Percentiles rank a stretch among this genome's conserved stretches.
phyloP scores from a whole-genome alignment of 371 early-diverging fungal genomes.

The Mortierella sp. region DNA sequence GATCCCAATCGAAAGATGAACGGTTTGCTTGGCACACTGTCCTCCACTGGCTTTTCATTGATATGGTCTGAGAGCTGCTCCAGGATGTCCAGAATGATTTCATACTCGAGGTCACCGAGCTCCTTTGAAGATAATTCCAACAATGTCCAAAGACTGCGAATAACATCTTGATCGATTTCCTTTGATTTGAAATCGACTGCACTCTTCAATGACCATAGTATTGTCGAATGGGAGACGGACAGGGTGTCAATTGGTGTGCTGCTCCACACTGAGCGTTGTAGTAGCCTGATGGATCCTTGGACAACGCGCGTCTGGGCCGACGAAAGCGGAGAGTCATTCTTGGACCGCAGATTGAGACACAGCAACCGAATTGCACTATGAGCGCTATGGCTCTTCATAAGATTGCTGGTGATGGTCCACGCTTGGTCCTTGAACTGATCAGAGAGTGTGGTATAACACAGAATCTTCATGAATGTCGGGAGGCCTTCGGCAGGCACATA shows the following conservation, averaged over 20 bases:
- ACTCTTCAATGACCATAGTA: slow-evolving; percentile 52
- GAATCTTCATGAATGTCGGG: slow-evolving; percentile 63
- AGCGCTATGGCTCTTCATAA: slow-evolving; percentile 75
- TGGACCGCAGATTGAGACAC: slow-evolving; percentile 62
- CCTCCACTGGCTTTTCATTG: slow-evolving; percentile 21
- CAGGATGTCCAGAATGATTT: slow-evolving; percentile 56
- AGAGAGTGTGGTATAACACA: slow-evolving; percentile 62
- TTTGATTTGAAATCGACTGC: slow-evolving; percentile 37
- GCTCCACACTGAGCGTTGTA: slow-evolving; percentile 71
- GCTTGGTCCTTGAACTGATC: slow-evolving; percentile 52
- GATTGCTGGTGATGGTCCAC: slow-evolving; percentile 72
- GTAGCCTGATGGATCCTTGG: slow-evolving; percentile 63
- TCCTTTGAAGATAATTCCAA: slow-evolving; percentile 27
- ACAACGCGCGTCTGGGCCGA: slow-evolving; percentile 47
- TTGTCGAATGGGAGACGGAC: slow-evolving; percentile 45
- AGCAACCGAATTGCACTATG: slow-evolving; percentile 68
- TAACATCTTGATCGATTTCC: slow-evolving; percentile 53
- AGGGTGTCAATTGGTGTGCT: slow-evolving; percentile 50
- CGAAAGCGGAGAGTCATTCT: slow-evolving; percentile 35
- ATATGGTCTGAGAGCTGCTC: slow-evolving; percentile 42
- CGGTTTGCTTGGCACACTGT: slow-evolving; percentile 12
- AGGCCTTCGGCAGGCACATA: slow-evolving; percentile 71
- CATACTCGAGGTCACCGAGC: slow-evolving; percentile 55
- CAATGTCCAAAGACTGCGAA: slow-evolving; percentile 43
- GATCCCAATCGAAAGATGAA: slow-evolving; percentile 26